Percentiles rank a stretch among this genome's conserved stretches.
phyloP scores from a whole-genome alignment of 1,284 basidiomycete species.

The Ganoderma sp. region DNA sequence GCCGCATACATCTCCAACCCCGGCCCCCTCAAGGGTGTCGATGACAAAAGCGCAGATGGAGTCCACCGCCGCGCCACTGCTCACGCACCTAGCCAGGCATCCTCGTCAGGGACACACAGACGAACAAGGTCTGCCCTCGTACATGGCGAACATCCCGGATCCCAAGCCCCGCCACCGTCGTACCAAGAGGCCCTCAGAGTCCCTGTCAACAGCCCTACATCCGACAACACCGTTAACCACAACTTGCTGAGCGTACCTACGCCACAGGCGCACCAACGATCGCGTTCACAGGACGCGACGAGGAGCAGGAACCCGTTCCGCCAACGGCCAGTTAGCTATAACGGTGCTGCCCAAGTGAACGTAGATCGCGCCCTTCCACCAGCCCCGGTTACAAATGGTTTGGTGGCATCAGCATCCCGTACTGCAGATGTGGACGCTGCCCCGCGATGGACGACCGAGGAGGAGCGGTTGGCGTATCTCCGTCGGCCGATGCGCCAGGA shows the following conservation, averaged over 20 bases:
- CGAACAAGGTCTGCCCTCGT: conserved; percentile 32
- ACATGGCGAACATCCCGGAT: conserved; percentile 3
- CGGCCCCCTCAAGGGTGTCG: conserved; percentile 11
- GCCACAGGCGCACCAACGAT: conserved; percentile 8
- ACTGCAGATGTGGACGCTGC: not conserved
- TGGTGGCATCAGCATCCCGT: not conserved
- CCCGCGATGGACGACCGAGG: not conserved
- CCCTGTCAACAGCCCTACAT: conserved; percentile 6
- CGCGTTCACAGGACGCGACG: conserved; percentile 18
- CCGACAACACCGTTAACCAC: conserved; percentile 4
- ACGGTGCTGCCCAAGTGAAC: not conserved
- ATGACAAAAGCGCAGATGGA: conserved; percentile 16
- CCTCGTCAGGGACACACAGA: conserved; percentile 22
- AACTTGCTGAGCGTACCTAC: conserved; percentile 9
- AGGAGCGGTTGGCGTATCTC: conserved; percentile 27
- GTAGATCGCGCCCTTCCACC: not conserved
- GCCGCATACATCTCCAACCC: conserved; percentile 16
- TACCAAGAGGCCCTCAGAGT: conserved; percentile 29
- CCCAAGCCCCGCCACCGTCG: conserved; percentile 30
- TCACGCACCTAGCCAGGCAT: conserved; percentile 9
- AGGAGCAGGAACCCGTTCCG: conserved; percentile 14
- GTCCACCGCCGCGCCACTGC: conserved; percentile 27
- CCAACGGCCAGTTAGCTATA: conserved; percentile 1
- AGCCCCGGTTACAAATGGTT: not conserved
- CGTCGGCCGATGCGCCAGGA: conserved; percentile 38